Evolutionary conservation across 1,284 basidiomycete genomes (phyloP).

Genomic region (Leccinum ponderosum): DNA sequence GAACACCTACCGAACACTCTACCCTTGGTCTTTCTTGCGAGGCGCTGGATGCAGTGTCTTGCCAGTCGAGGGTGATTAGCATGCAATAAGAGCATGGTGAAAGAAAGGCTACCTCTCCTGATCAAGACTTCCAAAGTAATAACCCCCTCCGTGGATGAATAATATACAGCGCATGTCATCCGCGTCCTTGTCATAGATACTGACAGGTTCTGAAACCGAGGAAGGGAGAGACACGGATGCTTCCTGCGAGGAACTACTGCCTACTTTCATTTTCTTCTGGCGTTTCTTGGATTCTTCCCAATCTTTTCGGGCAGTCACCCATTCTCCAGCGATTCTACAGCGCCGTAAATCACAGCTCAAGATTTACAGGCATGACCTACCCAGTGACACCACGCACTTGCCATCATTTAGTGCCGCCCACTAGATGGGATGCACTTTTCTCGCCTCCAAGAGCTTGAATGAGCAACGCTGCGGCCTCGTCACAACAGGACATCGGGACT

Average conservation of each 20-base stretch:
- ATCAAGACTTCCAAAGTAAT: constrained; percentile 81
- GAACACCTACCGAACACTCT: constrained; percentile 71
- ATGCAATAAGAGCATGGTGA: constrained; percentile 8
- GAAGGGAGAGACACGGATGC: constrained; percentile 12
- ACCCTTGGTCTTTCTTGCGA: constrained; percentile 88
- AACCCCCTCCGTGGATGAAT: constrained; percentile 84
- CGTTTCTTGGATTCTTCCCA: constrained; percentile 62
- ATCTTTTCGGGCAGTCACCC: constrained; percentile 82
- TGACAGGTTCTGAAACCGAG: constrained; percentile 30
- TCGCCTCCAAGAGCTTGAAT: constrained; percentile 86
- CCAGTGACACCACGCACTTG: constrained; percentile 81
- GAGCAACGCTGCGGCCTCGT: constrained; percentile 76
- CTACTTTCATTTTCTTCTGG: constrained; percentile 42
- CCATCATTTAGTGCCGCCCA: constrained; percentile 97
- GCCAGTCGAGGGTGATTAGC: constrained; percentile 11
- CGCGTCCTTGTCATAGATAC: constrained; percentile 66
- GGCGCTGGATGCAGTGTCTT: constrained; percentile 82
- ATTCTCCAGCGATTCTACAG: constrained; percentile 80
- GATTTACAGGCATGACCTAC: constrained; percentile 38
- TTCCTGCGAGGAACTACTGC: constrained; percentile 19
- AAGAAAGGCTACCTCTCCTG: constrained; percentile 57
- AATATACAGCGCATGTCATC: constrained; percentile 86
- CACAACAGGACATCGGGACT: constrained; percentile 75
- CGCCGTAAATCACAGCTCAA: constrained; percentile 3
- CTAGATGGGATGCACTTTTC: constrained; percentile 68